Conservation (phyloP, 1,139 yeast genomes). For the Hanseniaspora sp. region DNA sequence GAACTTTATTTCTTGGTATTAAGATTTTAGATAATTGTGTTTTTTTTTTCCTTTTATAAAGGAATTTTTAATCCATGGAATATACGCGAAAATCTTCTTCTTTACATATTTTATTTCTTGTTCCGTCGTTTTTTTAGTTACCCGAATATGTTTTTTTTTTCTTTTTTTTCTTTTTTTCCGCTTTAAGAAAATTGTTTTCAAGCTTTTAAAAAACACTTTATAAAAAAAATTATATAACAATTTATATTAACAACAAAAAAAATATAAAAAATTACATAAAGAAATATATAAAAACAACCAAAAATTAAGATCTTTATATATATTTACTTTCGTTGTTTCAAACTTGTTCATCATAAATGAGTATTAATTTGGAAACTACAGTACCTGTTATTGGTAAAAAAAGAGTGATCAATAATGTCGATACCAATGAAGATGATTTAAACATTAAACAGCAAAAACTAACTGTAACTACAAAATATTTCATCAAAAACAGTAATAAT, state of each 20-base stretch:
- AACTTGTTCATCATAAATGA: neutral
- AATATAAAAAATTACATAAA: too few species aligned
- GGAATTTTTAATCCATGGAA: too few species aligned
- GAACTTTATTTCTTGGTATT: too few species aligned
- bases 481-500: conserved; percentile 66
- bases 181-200: neutral
- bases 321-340: too few species aligned
- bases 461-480: conserved; percentile 77
- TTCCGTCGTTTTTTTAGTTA: neutral
- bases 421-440: neutral
- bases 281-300: too few species aligned
- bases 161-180: neutral
- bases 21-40: too few species aligned
- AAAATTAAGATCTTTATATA: too few species aligned
- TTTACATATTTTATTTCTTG: too few species aligned
- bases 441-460: conserved; percentile 36
- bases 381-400: conserved; percentile 3
- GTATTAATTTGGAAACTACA: neutral
- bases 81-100: too few species aligned
- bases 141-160: neutral
- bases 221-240: too few species aligned
- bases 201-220: neutral
- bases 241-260: too few species aligned
- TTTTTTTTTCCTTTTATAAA: too few species aligned
- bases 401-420: conserved; percentile 9